Conservation (phyloP, 2,329 filamentous ascomycete species). For the Chrysoporthe puriensis region DNA sequence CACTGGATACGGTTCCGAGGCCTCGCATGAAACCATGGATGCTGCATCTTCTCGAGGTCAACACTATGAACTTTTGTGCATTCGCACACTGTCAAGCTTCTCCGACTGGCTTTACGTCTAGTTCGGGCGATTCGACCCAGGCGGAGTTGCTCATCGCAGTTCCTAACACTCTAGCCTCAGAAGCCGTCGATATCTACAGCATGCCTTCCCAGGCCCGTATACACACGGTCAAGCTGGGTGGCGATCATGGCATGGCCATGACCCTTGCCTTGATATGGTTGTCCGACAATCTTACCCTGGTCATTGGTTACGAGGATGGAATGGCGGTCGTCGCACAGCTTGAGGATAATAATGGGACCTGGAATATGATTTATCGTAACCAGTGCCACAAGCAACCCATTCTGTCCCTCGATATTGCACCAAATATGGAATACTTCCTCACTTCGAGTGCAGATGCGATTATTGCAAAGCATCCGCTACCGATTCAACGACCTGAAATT, state of each 20-base stretch:
- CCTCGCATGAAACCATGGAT: constrained; percentile 75
- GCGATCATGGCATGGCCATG: constrained; percentile 85
- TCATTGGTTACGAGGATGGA: constrained; percentile 86
- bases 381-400: constrained; percentile 79
- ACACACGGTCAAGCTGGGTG: constrained; percentile 56
- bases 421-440: constrained; percentile 62
- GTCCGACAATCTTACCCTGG: constrained; percentile 58
- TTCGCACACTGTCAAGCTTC: constrained; percentile 65
- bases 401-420: constrained; percentile 68
- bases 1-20: constrained; percentile 63
- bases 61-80: constrained; percentile 93
- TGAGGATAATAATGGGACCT: constrained; percentile 43
- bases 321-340: constrained; percentile 68
- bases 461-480: constrained; percentile 71
- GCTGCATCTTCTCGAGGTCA: constrained; percentile 81
- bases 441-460: constrained; percentile 83
- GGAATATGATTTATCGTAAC: constrained; percentile 62
- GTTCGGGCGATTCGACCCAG: constrained; percentile 13
- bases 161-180: constrained; percentile 75
- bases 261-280: constrained; percentile 66
- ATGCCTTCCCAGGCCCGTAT: constrained; percentile 75
- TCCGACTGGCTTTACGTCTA: constrained; percentile 33
- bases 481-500: constrained; percentile 45
- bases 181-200: constrained; percentile 82
- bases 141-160: constrained; percentile 71